A percentile compares a stretch with the other conserved stretches of the same genome.
phyloP scores from a whole-genome alignment of 208 protist species.

The Leishmania braziliensis region DNA sequence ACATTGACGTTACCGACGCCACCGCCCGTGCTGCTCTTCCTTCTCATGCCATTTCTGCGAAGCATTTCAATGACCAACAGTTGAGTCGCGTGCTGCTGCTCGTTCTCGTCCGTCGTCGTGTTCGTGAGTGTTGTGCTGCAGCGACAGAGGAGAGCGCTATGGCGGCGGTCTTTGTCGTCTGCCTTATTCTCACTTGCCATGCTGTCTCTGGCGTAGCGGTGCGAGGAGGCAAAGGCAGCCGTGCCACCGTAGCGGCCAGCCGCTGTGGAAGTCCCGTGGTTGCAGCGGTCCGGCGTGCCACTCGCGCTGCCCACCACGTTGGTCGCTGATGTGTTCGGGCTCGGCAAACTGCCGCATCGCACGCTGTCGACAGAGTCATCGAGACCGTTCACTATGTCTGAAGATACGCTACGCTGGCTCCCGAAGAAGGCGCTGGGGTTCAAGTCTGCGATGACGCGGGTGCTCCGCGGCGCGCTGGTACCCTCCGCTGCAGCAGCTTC shows the following conservation, averaged over 20 bases:
- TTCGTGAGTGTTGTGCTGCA: slow-evolving; percentile 18
- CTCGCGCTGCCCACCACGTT: neutral
- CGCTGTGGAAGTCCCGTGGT: neutral
- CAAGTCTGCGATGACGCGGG: neutral
- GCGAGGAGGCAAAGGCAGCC: neutral
- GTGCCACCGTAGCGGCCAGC: slow-evolving; percentile 1
- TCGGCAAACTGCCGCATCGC: slow-evolving; percentile 11
- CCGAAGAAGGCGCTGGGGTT: slow-evolving; percentile 2
- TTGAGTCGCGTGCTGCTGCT: neutral
- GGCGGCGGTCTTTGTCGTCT: neutral
- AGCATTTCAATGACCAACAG: slow-evolving; percentile 20
- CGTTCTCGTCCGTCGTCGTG: slow-evolving; percentile 15
- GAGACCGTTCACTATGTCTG: slow-evolving; percentile 19
- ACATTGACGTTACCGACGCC: neutral
- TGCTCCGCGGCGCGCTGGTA: neutral
- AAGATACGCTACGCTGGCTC: slow-evolving; percentile 11
- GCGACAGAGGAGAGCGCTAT: neutral
- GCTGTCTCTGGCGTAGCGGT: slow-evolving; percentile 17
- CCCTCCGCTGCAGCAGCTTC: neutral
- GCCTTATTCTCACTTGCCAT: neutral
- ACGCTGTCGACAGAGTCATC: slow-evolving; percentile 32
- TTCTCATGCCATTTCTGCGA: slow-evolving; percentile 5
- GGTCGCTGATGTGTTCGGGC: neutral
- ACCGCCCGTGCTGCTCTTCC: neutral
- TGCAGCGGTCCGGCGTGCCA: neutral